These are phyloP conservation scores for Bipolaris bicolor DNA, from an alignment of 2,329 filamentous ascomycete species.

Conservation along the genomic window DNA sequence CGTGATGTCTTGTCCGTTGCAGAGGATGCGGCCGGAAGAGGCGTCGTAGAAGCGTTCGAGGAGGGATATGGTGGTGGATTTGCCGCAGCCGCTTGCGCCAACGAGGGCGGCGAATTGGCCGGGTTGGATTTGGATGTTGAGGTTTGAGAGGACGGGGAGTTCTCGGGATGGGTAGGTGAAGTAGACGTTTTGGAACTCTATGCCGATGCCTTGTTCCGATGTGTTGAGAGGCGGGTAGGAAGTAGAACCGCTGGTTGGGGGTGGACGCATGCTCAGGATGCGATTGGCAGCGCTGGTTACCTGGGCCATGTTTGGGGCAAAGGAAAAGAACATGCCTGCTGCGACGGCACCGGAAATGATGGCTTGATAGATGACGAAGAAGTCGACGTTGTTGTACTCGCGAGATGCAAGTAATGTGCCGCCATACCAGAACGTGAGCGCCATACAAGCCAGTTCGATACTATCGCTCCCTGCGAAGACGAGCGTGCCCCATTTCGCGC, in stretches of 20 bases:
- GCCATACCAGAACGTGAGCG: constrained; percentile 63
- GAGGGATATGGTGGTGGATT: constrained; percentile 71
- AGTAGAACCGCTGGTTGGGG: constrained; percentile 10
- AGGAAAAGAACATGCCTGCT: constrained; percentile 51
- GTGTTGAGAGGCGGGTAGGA: constrained; percentile 20
- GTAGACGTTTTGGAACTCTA: constrained; percentile 92
- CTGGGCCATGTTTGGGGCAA: constrained; percentile 55
- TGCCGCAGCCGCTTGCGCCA: constrained; percentile 71
- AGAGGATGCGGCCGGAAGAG: constrained; percentile 66
- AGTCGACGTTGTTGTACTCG: constrained; percentile 57
- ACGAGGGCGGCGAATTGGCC: constrained; percentile 75
- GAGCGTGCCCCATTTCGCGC: constrained; percentile 66
- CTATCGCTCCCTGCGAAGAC: constrained; percentile 74
- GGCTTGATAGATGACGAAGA: constrained; percentile 61
- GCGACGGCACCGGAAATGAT: constrained; percentile 54
- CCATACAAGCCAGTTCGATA: constrained; percentile 67
- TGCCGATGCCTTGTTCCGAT: constrained; percentile 38
- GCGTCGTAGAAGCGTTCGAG: constrained; percentile 73
- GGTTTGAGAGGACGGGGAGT: constrained; percentile 64
- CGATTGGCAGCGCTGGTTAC: constrained; percentile 47
- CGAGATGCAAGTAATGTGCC: constrained; percentile 49
- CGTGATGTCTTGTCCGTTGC: constrained; percentile 51
- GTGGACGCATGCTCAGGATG: constrained; percentile 44
- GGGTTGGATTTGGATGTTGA: constrained; percentile 56
- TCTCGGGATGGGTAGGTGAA: constrained; percentile 92